phyloP scores from a whole-genome alignment of 2,329 filamentous ascomycete species.

The Ceratocystis papillata region DNA sequence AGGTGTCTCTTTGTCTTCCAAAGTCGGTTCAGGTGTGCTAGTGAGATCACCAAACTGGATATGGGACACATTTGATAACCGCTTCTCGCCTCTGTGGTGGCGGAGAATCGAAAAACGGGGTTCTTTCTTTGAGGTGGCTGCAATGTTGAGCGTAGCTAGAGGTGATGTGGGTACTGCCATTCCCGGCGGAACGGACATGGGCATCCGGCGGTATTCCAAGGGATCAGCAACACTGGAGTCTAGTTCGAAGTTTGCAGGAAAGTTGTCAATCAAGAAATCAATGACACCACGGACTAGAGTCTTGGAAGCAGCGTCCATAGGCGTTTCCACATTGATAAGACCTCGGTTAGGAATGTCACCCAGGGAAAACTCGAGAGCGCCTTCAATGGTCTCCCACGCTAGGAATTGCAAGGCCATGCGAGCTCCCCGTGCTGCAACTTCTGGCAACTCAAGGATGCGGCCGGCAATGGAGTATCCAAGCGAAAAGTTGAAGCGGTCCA shows the following conservation, averaged over 20 bases:
- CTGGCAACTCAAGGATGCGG: slow-evolving; percentile 44
- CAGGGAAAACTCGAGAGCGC: slow-evolving; percentile 45
- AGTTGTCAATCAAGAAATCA: slow-evolving; percentile 49
- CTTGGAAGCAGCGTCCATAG: slow-evolving; percentile 41
- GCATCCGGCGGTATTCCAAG: slow-evolving; percentile 35
- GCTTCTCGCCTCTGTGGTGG: slow-evolving; percentile 17
- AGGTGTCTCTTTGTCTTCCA: slow-evolving; percentile 15
- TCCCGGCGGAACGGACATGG: slow-evolving; percentile 25
- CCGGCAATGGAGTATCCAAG: slow-evolving; percentile 56
- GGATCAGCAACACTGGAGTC: slow-evolving; percentile 37
- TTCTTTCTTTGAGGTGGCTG: slow-evolving; percentile 6
- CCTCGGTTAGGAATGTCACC: slow-evolving; percentile 31
- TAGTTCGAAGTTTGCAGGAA: slow-evolving; percentile 50
- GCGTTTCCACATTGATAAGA: slow-evolving; percentile 33
- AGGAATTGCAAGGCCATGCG: slow-evolving; percentile 49
- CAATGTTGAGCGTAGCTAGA: slow-evolving; percentile 22
- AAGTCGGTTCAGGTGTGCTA: slow-evolving; percentile 26
- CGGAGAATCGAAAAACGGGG: slow-evolving; percentile 19
- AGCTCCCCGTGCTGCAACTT: slow-evolving; percentile 47
- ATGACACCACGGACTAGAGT: slow-evolving; percentile 45
- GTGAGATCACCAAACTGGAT: slow-evolving; percentile 64
- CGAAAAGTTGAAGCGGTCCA: slow-evolving; percentile 43
- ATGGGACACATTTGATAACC: slow-evolving; percentile 38
- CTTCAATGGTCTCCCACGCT: slow-evolving; percentile 53
- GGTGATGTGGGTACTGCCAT: slow-evolving; percentile 23